Evolutionary conservation across 768 basidiomycete species (phyloP), one percentile per base, ranked within the genome.

Genomic region (Fomitopsis serialis): DNA sequence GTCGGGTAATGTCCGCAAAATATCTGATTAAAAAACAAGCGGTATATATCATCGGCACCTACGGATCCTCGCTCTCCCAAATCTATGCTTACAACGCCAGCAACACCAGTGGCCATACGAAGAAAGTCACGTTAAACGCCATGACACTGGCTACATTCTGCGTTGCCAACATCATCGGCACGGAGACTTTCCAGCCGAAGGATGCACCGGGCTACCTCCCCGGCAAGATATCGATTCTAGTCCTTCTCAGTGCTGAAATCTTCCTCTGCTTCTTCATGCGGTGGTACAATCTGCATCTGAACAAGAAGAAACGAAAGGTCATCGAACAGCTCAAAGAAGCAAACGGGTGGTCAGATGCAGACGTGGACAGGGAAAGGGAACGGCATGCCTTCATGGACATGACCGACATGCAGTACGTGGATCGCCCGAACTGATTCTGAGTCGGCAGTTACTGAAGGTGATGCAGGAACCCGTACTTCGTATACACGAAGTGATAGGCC

Each of bases 71-170:
- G 0, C 65, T 87, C 5, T 77, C 83, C 0, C 77, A 78, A 0
- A 72, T 85, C n/a, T 85, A 85, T 53, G 82, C 84, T 0, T 85
- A 81, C 58, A 84, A 84, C 50, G 80, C 82, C 4, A 78, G 78
- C 47, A 85, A 86, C 61, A 85, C 78, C 0, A 76, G 76, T 32
- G 82, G 82, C 0, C 79, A 83, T 45, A 86, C 83, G 9, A 86
- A 87, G 72, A 87, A 86, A 68, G 71, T 71, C 13, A 85, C 82
- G 1, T 74, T 84, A 54, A 84, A 84, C 53, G 78, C 81, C 7
- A 72, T 83, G 75, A 84, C 80, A 1, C 68, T 84, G 13, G 73
- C 75, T 2, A 68, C 78, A 0, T 83, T 84, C 60, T 74, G 74
- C 48, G 57, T 81, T 23, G 81, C 84, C 17, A 85, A 85, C 58